phyloP scores from a whole-genome alignment of 2,329 filamentous ascomycete species.

The Oidium heveae region DNA sequence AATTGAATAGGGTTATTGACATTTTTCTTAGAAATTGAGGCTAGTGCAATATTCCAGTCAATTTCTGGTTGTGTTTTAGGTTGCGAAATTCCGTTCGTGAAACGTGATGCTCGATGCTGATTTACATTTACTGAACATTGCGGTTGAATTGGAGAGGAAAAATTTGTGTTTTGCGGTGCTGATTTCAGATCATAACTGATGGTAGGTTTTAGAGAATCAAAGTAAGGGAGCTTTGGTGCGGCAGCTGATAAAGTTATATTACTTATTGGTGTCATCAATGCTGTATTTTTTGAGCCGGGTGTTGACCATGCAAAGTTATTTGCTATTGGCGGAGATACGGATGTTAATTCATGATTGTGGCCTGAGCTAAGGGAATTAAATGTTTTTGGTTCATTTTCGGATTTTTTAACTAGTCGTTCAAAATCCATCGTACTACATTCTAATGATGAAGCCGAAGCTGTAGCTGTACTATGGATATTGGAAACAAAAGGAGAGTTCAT shows the following conservation, averaged over 20 bases:
- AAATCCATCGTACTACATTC: constrained; percentile 61
- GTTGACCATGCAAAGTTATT: constrained; percentile 40
- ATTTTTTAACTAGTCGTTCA: constrained; percentile 68
- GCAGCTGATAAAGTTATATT: neutral
- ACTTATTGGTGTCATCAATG: constrained; percentile 4
- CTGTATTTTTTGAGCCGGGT: constrained; percentile 19
- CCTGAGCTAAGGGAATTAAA: constrained; percentile 20
- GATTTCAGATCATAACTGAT: too few relatives aligned
- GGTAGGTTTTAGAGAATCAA: too few relatives aligned
- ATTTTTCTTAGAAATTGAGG: too few relatives aligned
- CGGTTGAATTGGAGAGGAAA: too few relatives aligned
- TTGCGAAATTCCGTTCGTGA: too few relatives aligned
- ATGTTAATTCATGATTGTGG: constrained; percentile 23
- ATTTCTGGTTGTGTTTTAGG: too few relatives aligned
- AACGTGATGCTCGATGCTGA: too few relatives aligned
- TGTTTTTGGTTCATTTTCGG: constrained; percentile 15
- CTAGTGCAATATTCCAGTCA: too few relatives aligned
- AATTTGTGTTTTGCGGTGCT: too few relatives aligned
- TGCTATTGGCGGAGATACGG: constrained; percentile 15
- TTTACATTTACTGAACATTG: too few relatives aligned
- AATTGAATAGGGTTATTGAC: too few relatives aligned
- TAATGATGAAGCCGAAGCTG: constrained; percentile 22
- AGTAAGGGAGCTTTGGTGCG: too few relatives aligned
- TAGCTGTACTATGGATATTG: constrained; percentile 34
- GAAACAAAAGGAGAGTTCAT: constrained; percentile 42